These are phyloP conservation scores for Salvia hispanica DNA, from an alignment of 257 asterid species.

Conservation along the genomic window DNA sequence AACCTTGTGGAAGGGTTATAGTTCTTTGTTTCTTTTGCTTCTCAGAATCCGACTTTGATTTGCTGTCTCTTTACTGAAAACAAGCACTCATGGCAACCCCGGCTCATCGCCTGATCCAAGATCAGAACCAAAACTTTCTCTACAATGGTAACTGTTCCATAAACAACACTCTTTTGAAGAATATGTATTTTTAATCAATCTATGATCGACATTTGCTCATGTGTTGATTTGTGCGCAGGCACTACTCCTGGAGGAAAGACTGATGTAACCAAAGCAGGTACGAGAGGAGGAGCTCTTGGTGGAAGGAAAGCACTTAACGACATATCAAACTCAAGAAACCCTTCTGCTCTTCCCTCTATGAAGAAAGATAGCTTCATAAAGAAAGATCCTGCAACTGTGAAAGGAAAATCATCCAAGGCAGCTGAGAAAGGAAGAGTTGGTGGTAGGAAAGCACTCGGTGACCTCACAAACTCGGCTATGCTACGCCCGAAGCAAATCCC, in stretches of 20 bases:
- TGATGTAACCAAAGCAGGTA: slow-evolving; percentile 45
- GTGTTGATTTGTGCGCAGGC: slow-evolving; percentile 33
- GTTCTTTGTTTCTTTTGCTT: slow-evolving; percentile 5
- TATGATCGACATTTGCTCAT: slow-evolving; percentile 3
- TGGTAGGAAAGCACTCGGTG: slow-evolving; percentile 74
- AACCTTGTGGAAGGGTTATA: background rate
- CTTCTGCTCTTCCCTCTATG: slow-evolving; percentile 43
- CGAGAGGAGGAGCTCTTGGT: slow-evolving; percentile 40
- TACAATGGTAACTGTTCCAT: slow-evolving; percentile 53
- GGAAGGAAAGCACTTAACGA: slow-evolving; percentile 86
- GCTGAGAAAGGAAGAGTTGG: slow-evolving; percentile 54
- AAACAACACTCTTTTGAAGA: background rate
- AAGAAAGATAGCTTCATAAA: slow-evolving; percentile 47
- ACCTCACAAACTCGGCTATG: slow-evolving; percentile 74
- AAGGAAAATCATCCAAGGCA: slow-evolving; percentile 43
- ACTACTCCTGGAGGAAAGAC: slow-evolving; percentile 53
- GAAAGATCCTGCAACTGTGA: slow-evolving; percentile 47
- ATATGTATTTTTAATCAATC: background rate
- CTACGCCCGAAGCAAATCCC: slow-evolving; percentile 45
- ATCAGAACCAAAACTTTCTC: slow-evolving; percentile 68
- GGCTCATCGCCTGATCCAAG: slow-evolving; percentile 56
- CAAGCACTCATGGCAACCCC: slow-evolving; percentile 62
- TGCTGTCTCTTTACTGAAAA: slow-evolving; percentile 17
- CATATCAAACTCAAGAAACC: slow-evolving; percentile 79
- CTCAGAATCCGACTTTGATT: slow-evolving; percentile 18